A percentile compares a stretch with the other conserved stretches of the same genome.
These are phyloP conservation scores for Geranium incanum DNA, from an alignment of 441 rosid species.

Conservation along the genomic window DNA sequence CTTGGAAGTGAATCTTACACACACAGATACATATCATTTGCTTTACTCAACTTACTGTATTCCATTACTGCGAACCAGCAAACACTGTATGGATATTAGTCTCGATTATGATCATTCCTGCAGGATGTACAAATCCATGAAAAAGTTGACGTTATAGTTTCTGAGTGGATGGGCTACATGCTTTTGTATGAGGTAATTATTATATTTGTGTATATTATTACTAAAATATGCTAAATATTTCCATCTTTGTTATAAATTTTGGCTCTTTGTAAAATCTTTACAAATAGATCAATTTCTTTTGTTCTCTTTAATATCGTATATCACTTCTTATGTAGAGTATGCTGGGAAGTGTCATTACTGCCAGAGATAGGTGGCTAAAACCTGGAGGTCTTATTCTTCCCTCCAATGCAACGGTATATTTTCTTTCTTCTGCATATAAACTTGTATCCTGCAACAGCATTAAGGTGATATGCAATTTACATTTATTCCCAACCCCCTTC, in stretches of 20 bases:
- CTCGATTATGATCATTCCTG: conserved; percentile 10
- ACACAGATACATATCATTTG: neutral
- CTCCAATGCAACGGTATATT: conserved; percentile 66
- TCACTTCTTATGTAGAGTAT: conserved; percentile 52
- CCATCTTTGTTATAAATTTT: conserved; percentile 8
- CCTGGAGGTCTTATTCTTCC: conserved; percentile 96
- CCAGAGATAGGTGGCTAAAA: conserved; percentile 93
- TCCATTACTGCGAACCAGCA: neutral
- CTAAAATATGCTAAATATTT: conserved; percentile 6
- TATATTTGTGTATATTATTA: conserved; percentile 10
- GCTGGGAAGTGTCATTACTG: conserved; percentile 96
- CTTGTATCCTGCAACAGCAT: neutral
- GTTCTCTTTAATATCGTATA: conserved; percentile 5
- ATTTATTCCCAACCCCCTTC: neutral
- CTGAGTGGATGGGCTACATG: conserved; percentile 99
- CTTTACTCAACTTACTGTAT: neutral
- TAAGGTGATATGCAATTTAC: neutral
- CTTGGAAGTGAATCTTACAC: neutral
- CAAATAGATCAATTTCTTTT: conserved; percentile 12
- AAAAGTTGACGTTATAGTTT: conserved; percentile 89
- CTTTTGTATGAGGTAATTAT: conserved; percentile 80
- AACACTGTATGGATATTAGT: neutral
- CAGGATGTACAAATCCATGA: conserved; percentile 94
- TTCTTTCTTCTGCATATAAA: neutral
- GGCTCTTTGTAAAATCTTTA: conserved; percentile 8